Base-by-base conservation (phyloP, 768 basidiomycete genomes). In the Boletus sp. region DNA sequence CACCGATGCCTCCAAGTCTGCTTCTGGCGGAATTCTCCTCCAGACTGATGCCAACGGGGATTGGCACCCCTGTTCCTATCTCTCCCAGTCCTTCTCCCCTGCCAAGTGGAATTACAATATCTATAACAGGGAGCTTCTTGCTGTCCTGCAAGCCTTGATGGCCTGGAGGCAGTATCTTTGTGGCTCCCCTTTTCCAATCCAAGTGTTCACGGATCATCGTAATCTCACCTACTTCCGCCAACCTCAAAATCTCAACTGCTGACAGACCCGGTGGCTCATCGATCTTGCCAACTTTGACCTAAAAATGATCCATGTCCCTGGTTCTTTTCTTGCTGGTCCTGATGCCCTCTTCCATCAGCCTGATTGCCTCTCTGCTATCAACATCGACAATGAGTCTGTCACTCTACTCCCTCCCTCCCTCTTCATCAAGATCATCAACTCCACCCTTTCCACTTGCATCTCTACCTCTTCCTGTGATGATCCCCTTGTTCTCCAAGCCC, bases 11-110 rank as follows among this genome's bases (percentile, higher is more conserved):
- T 19, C 9, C 0, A 38, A 38, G 2, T 38, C 4, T 2, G n/a
- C 37, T 0, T 10, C 8, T 2, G n/a, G 15, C 0, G n/a, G n/a
- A 0, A 19, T 38, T 0, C n/a, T 38, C 37, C n/a, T 38, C 0
- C 17, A 38, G 3, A n/a, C 17, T 0, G 37, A 38, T 2, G 0
- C 4, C n/a, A 23, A 40, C 2, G 3, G 40, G 0, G 21, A 38
- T 0, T 38, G 37, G 37, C 37, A 38, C 0, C 37, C 37, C 4
- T 38, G n/a, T 0, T 38, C 37, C 6, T 40, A 40, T 3, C 40
- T 40, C 5, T 40, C 40, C 0, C 11, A 40, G 2, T 40, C 13
- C 0, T 21, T 40, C 7, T 23, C 21, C 7, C 0, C 21, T 0
- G 13, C 21, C 0, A 21, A 23, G 2, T 0, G 11, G 0, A 40